A percentile compares a stretch with the other conserved stretches of the same genome.
Conservation (phyloP, 2,329 filamentous ascomycete species). For the Colletotrichum tanaceti region DNA sequence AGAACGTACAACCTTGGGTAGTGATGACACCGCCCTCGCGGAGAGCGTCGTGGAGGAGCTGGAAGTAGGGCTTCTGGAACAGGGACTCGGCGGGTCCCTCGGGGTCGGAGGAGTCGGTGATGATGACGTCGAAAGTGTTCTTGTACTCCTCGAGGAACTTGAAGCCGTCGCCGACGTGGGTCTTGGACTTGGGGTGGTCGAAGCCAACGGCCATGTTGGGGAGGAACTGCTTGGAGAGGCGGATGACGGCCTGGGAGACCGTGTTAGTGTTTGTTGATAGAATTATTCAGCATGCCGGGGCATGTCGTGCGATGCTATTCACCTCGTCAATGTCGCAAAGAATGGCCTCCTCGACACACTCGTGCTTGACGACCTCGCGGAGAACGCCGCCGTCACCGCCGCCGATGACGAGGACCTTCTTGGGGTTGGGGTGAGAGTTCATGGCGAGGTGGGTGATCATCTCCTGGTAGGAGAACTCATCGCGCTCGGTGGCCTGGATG, state of each 20-base stretch:
- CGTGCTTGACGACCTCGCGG: constrained; percentile 99
- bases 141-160: constrained; percentile 97
- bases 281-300: neutral
- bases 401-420: constrained; percentile 98
- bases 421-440: constrained; percentile 97
- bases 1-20: constrained; percentile 99
- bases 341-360: constrained; percentile 92
- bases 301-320: constrained; percentile 30
- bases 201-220: constrained; percentile 94
- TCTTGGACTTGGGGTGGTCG: constrained; percentile 91
- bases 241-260: constrained; percentile 81
- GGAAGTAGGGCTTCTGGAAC: constrained; percentile 99
- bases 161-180: constrained; percentile 96
- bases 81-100: constrained; percentile 95
- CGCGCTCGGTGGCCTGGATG: constrained; percentile 97
- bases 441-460: constrained; percentile 99
- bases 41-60: constrained; percentile 90
- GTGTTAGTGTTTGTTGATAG: constrained; percentile 14
- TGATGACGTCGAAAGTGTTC: constrained; percentile 98
- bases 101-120: constrained; percentile 97
- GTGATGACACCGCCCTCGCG: constrained; percentile 97
- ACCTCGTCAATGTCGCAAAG: constrained; percentile 99
- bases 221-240: constrained; percentile 97
- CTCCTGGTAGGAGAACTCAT: constrained; percentile 99
- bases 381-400: constrained; percentile 97